Conservation (phyloP, 768 basidiomycete genomes). For the Pulveroboletus sp. region DNA sequence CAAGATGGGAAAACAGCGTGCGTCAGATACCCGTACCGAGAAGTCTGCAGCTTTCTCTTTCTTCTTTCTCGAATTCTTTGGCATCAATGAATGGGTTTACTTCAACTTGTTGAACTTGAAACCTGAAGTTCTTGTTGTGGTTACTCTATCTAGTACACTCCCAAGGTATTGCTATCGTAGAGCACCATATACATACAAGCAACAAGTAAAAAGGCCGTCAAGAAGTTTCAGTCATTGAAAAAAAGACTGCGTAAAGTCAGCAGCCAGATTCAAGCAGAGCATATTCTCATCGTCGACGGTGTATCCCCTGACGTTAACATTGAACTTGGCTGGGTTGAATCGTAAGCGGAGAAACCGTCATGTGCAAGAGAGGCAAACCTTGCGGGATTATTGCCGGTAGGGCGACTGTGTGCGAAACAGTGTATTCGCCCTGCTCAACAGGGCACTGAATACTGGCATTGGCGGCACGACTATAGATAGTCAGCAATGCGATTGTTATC, state of each 20-base stretch:
- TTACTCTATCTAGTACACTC: background rate
- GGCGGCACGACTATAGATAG: slow-evolving; percentile 55
- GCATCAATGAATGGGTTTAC: too few relatives aligned
- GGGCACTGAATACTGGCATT: slow-evolving; percentile 84
- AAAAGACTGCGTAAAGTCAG: slow-evolving; percentile 65
- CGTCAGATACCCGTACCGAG: slow-evolving; percentile 43
- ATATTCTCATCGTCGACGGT: slow-evolving; percentile 71
- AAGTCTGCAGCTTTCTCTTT: slow-evolving; percentile 90
- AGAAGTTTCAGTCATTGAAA: slow-evolving; percentile 23
- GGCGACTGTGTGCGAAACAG: slow-evolving; percentile 77
- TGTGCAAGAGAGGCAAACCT: slow-evolving; percentile 39
- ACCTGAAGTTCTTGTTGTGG: slow-evolving; percentile 11
- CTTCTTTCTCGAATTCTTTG: slow-evolving; percentile 83
- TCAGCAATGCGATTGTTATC: slow-evolving; percentile 1
- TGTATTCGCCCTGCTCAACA: slow-evolving; percentile 66
- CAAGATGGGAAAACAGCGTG: background rate
- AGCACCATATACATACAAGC: slow-evolving; percentile 6
- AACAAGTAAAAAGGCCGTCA: slow-evolving; percentile 1
- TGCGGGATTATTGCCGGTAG: slow-evolving; percentile 91
- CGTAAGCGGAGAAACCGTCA: slow-evolving; percentile 1
- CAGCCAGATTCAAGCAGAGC: slow-evolving; percentile 75
- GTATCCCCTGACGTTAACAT: slow-evolving; percentile 63
- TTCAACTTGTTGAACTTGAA: too few relatives aligned
- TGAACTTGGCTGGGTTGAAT: slow-evolving; percentile 71
- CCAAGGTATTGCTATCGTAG: background rate